Base-by-base conservation (phyloP, 1,284 basidiomycete genomes). In the Apiotrichum sp. region DNA sequence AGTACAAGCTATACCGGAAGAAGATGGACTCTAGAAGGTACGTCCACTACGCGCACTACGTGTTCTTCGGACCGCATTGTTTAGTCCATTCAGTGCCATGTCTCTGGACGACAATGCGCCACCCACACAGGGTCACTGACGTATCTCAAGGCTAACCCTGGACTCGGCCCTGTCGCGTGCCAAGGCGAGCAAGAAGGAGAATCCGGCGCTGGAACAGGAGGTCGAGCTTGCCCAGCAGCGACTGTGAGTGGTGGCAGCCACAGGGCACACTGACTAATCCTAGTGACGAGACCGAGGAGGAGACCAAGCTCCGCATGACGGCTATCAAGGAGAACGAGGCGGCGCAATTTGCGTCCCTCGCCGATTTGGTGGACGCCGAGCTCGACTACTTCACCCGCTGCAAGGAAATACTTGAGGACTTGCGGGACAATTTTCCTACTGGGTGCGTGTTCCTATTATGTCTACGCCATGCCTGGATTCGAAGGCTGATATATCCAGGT, bases 251-350 rank as follows among this genome's bases (percentile, higher is more conserved):
- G 40, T 35, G 34, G 51, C 5, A 11, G 6, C 11, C 11, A 11
- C 6, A 6, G 6, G 35, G 35, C 35, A 11, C 6, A 36, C 6
- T 36, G 35, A 6, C 11, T 6, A 36, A 6, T 6, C 11, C 35
- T 6, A 91, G 89, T 64, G 88, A 92, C 55, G 88, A 93, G 71
- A 84, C 86, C 0, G 80, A 83, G 22, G 87, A 90, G 68, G 88
- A 92, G 58, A 81, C 90, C 0, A 84, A 83, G 29, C 80, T 81
- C 1, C 82, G 86, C 33, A 88, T 92, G 81, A 80, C 82, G 52
- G 79, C 78, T 0, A 86, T 93, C 47, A 87, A 89, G 69, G 84
- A 88, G 63, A 83, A 85, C 53, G 89, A 92, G 68, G 78, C 83
- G 39, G 75, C 79, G 36, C 86, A 89, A 64, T 79, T 86, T 47